Conservation (phyloP, 495 filamentous ascomycete species). For the Penicillium lagena region DNA sequence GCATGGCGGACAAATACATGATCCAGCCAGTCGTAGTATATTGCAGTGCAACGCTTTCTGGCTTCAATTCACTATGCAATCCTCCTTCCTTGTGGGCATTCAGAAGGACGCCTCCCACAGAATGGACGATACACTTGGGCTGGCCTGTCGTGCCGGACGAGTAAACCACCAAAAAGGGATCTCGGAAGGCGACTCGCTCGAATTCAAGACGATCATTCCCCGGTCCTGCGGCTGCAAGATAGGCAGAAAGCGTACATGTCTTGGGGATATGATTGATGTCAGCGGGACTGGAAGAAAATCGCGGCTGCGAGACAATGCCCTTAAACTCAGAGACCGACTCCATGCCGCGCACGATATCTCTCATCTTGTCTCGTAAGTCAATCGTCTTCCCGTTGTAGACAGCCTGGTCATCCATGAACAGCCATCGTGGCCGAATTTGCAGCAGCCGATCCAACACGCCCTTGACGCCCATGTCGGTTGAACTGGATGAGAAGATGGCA, state of each 20-base stretch:
- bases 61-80: conserved; percentile 49
- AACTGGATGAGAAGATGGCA: conserved; percentile 62
- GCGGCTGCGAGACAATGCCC: conserved; percentile 58
- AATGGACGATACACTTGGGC: conserved; percentile 75
- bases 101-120: conserved; percentile 9
- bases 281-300: conserved; percentile 48
- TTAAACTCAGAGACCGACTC: conserved; percentile 49
- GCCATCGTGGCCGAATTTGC: conserved; percentile 63
- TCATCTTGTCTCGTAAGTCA: conserved; percentile 67
- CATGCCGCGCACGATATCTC: conserved; percentile 57
- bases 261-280: conserved; percentile 52
- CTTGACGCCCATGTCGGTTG: conserved; percentile 74
- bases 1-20: conserved; percentile 64
- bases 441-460: conserved; percentile 67
- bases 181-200: conserved; percentile 35
- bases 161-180: conserved; percentile 74
- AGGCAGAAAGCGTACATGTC: conserved; percentile 45
- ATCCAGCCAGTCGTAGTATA: conserved; percentile 75
- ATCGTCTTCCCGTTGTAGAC: conserved; percentile 73
- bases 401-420: conserved; percentile 74
- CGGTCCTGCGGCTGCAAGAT: conserved; percentile 36
- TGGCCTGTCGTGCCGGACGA: conserved; percentile 72
- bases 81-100: conserved; percentile 51
- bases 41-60: conserved; percentile 46
- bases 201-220: conserved; percentile 41